phyloP scores from a whole-genome alignment of 106 monocot species.

The Agapanthus africanus region DNA sequence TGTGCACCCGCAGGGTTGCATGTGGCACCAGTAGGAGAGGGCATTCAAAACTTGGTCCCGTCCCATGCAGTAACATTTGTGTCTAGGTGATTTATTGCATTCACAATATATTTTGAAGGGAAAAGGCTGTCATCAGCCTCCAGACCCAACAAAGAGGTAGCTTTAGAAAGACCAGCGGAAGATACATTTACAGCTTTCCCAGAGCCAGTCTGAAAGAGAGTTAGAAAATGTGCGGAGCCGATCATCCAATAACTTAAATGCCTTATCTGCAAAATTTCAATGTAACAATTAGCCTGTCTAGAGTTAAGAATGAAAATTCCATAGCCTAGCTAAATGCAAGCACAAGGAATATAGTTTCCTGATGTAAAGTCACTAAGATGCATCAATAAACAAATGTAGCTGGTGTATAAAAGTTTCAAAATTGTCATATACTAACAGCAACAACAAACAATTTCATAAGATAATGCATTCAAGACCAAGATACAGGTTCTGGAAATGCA shows the following conservation, averaged over 20 bases:
- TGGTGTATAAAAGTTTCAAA: neutral
- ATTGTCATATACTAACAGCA: neutral
- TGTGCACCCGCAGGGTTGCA: neutral
- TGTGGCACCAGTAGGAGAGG: neutral
- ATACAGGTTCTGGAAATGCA: neutral
- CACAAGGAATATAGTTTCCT: neutral
- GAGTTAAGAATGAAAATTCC: neutral
- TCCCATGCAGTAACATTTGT: neutral
- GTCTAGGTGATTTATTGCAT: constrained; percentile 11
- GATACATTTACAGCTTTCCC: constrained; percentile 39
- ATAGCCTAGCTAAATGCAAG: neutral
- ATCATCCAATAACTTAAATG: constrained; percentile 6
- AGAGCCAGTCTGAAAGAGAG: constrained; percentile 40
- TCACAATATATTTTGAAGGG: constrained; percentile 8
- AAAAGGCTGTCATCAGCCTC: constrained; percentile 21
- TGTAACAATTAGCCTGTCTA: neutral
- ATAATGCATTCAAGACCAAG: neutral
- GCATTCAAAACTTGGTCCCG: no score
- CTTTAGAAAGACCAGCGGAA: constrained; percentile 34
- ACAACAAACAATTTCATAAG: neutral
- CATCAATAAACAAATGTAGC: neutral
- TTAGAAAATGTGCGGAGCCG: constrained; percentile 11
- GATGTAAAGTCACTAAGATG: neutral
- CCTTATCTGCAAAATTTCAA: constrained; percentile 20
- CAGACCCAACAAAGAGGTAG: constrained; percentile 44